Conservation (phyloP, 495 filamentous ascomycete genomes). For the Penicillium maclennaniae region DNA sequence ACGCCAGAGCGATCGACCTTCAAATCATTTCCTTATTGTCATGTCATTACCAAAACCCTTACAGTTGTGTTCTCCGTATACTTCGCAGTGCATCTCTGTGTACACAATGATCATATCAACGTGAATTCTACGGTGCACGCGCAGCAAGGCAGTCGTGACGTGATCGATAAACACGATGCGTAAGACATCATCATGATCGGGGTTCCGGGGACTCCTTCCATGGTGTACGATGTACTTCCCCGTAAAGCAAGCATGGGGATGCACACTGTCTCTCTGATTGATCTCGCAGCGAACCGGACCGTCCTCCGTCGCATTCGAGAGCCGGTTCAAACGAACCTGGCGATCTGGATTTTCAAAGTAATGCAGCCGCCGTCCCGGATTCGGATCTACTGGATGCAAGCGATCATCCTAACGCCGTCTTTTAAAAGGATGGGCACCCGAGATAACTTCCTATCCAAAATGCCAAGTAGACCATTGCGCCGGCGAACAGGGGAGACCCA, state of each 20-base stretch:
- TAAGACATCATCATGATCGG: constrained; percentile 16
- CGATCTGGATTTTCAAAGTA: background rate
- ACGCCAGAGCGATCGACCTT: constrained; percentile 22
- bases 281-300: constrained; percentile 1
- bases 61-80: background rate
- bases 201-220: background rate
- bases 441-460: background rate
- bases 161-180: constrained; percentile 12
- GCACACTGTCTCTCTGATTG: background rate
- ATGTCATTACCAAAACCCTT: background rate
- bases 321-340: background rate
- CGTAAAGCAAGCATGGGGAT: background rate
- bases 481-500: background rate
- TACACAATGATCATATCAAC: background rate
- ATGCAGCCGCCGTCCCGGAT: background rate
- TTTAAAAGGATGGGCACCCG: background rate
- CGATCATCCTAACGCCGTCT: constrained; percentile 1
- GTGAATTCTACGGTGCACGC: background rate
- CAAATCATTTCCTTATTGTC: constrained; percentile 20
- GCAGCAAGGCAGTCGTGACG: background rate
- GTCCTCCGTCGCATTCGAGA: constrained; percentile 8
- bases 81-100: background rate
- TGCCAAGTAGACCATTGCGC: constrained; percentile 1
- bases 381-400: constrained; percentile 7
- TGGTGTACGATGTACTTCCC: background rate